A percentile compares a stretch with the other conserved stretches of the same genome.
Conservation (phyloP, 805 yeast species). For the Ogataea trehalophila region DNA sequence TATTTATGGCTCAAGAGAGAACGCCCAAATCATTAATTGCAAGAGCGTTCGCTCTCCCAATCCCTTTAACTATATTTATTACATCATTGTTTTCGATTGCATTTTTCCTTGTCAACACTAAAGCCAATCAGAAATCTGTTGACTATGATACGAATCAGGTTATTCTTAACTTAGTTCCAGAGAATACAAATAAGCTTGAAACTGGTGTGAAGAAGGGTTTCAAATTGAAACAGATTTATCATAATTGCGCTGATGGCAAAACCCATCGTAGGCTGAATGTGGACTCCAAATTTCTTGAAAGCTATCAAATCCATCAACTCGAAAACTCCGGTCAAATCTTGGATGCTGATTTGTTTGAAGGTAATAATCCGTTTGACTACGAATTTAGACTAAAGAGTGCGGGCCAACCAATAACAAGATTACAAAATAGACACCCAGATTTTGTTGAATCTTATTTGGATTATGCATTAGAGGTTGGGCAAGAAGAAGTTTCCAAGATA, state of each 20-base stretch:
- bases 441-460: constrained; percentile 62
- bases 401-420: constrained; percentile 27
- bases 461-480: constrained; percentile 44
- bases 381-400: constrained; percentile 15
- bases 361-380: constrained; percentile 16
- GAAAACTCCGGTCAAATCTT: constrained; percentile 1
- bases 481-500: constrained; percentile 33
- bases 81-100: no score
- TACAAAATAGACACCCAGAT: constrained; percentile 49
- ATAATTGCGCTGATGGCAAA: constrained; percentile 49
- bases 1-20: no score
- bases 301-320: not conserved
- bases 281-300: constrained; percentile 7
- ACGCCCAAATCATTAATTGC: no score
- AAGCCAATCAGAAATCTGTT: no score
- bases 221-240: constrained; percentile 53
- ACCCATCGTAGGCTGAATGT: constrained; percentile 37
- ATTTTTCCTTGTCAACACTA: no score
- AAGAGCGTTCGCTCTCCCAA: no score
- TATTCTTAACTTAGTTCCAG: no score
- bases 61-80: no score
- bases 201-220: constrained; percentile 11
- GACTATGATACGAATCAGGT: no score
- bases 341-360: constrained; percentile 2
- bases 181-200: not conserved